Evolutionary conservation across 2,329 filamentous ascomycete species (phyloP).

Genomic region (Cercospora zeae-maydis): DNA sequence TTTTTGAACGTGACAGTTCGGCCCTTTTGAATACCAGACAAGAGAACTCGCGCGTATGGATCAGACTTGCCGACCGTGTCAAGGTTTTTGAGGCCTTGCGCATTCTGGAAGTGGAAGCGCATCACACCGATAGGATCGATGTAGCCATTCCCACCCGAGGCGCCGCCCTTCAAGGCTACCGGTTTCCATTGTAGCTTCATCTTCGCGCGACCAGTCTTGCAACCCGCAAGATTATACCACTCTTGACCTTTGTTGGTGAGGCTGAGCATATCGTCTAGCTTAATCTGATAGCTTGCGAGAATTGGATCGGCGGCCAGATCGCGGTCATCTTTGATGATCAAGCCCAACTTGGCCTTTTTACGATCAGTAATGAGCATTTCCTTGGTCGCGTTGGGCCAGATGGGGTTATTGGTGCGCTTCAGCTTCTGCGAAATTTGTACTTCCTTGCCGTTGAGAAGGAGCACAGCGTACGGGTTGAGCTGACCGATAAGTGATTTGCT

Average conservation of each 20-base stretch:
- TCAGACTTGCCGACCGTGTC: conserved; percentile 97
- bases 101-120: conserved; percentile 85
- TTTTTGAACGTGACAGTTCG: conserved; percentile 95
- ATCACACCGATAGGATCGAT: conserved; percentile 91
- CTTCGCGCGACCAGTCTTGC: conserved; percentile 80
- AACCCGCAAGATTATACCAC: conserved; percentile 86
- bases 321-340: conserved; percentile 93
- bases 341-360: conserved; percentile 81
- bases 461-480: conserved; percentile 83
- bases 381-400: conserved; percentile 89
- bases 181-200: conserved; percentile 94
- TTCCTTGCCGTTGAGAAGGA: conserved; percentile 89
- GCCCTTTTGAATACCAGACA: conserved; percentile 86
- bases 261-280: conserved; percentile 87
- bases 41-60: conserved; percentile 81
- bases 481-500: conserved; percentile 87
- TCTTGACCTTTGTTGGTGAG: conserved; percentile 89
- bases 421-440: conserved; percentile 85
- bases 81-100: conserved; percentile 79
- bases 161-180: conserved; percentile 74
- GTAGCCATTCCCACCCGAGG: conserved; percentile 73
- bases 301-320: conserved; percentile 79
- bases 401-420: conserved; percentile 95
- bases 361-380: conserved; percentile 94
- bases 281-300: conserved; percentile 90